These are phyloP conservation scores for Trypanosoma theileri DNA, from an alignment of 208 protist genomes.

Conservation along the genomic window DNA sequence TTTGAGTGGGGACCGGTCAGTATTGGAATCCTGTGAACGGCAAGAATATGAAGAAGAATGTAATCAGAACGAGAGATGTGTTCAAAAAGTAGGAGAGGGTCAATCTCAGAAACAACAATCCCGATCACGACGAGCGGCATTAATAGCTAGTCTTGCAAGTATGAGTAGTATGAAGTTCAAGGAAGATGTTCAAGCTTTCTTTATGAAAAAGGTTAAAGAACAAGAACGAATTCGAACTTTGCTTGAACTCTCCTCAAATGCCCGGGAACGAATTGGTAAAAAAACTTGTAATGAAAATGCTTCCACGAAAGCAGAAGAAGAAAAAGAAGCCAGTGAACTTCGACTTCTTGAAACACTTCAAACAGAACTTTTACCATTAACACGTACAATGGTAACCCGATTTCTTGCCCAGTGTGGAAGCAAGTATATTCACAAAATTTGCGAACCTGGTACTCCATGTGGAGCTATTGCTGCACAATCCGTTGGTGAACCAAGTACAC, in stretches of 20 bases:
- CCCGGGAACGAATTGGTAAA: not conserved
- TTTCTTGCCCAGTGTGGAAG: conserved; percentile 72
- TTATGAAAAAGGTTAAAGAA: conserved; percentile 55
- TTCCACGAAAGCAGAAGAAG: not conserved
- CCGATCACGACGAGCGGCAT: conserved; percentile 4
- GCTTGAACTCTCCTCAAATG: conserved; percentile 47
- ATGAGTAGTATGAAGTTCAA: conserved; percentile 67
- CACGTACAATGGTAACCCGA: conserved; percentile 55
- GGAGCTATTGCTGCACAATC: conserved; percentile 99
- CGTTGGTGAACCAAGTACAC: conserved; percentile 99
- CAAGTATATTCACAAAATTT: conserved; percentile 86
- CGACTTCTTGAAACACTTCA: conserved; percentile 53
- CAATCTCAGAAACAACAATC: not conserved
- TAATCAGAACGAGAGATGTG: not conserved
- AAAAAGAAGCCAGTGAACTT: conserved; percentile 1
- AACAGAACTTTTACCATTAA: conserved; percentile 74
- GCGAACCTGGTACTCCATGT: conserved; percentile 97
- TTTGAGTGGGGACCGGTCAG: conserved; percentile 39
- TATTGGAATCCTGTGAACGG: conserved; percentile 28
- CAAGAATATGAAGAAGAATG: conserved; percentile 27
- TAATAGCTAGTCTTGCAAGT: conserved; percentile 19
- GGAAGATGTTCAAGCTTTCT: conserved; percentile 76
- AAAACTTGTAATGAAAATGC: not conserved
- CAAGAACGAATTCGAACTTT: conserved; percentile 51
- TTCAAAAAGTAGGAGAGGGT: not conserved